Conservation (phyloP, 331 rosid genomes). For the Stylosanthes scabra region DNA sequence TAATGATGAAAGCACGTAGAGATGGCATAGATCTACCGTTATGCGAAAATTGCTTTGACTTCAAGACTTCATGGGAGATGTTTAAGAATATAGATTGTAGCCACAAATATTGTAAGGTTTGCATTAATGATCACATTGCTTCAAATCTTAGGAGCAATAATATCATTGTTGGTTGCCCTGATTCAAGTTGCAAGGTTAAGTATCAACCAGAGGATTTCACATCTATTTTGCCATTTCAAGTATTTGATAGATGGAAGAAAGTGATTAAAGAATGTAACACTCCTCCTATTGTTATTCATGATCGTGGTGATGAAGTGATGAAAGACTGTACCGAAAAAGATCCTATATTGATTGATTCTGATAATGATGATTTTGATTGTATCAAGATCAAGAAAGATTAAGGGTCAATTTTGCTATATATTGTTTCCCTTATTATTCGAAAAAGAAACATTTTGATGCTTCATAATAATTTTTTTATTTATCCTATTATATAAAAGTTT, state of each 20-base stretch:
- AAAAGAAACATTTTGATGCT: too few relatives aligned
- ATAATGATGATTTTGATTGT: too few relatives aligned
- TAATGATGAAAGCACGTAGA: neutral
- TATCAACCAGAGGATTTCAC: neutral
- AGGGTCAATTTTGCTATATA: too few relatives aligned
- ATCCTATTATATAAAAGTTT: too few relatives aligned
- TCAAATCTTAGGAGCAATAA: neutral
- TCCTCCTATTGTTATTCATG: neutral
- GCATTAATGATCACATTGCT: neutral
- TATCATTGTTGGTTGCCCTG: neutral
- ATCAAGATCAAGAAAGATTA: too few relatives aligned
- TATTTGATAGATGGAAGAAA: neutral
- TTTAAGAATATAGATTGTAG: neutral
- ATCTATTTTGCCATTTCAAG: neutral
- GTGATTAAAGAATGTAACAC: neutral
- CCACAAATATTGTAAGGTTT: neutral
- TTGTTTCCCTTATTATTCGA: too few relatives aligned
- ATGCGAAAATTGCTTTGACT: neutral
- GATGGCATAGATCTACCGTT: neutral
- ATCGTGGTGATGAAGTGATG: too few relatives aligned
- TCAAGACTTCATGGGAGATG: neutral
- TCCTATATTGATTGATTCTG: too few relatives aligned
- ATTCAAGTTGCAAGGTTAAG: neutral
- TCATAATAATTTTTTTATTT: too few relatives aligned
- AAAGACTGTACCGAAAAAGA: too few relatives aligned